These are phyloP conservation scores for Auricularia sp. DNA, from an alignment of 768 basidiomycete species.

Conservation along the genomic window DNA sequence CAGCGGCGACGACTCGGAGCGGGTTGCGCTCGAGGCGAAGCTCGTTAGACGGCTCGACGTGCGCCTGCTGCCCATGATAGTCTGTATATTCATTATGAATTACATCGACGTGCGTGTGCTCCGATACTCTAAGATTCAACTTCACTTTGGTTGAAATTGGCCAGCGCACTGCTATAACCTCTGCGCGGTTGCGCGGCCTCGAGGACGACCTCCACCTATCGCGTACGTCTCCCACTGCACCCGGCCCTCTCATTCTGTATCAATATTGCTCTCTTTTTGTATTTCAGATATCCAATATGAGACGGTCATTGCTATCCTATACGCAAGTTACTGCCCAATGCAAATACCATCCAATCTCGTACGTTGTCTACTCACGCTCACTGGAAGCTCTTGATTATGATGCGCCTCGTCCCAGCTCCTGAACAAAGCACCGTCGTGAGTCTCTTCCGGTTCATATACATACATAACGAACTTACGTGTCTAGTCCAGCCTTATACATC, in stretches of 20 bases:
- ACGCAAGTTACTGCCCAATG: slow-evolving; percentile 6
- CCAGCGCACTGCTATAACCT: slow-evolving; percentile 17
- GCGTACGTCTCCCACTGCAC: slow-evolving; percentile 13
- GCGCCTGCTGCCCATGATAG: slow-evolving; percentile 46
- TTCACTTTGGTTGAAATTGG: neutral
- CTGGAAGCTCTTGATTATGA: neutral
- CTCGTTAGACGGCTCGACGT: slow-evolving; percentile 49
- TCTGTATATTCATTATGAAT: slow-evolving; percentile 56
- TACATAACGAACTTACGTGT: neutral
- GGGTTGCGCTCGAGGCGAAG: slow-evolving; percentile 14
- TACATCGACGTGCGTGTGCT: slow-evolving; percentile 46
- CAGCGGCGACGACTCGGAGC: too few relatives aligned
- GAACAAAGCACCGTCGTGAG: slow-evolving; percentile 43
- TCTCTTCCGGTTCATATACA: neutral
- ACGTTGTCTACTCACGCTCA: neutral
- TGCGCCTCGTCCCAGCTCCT: slow-evolving; percentile 31
- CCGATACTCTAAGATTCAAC: neutral
- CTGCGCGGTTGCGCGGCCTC: slow-evolving; percentile 32
- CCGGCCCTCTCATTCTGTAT: neutral
- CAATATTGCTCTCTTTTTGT: neutral
- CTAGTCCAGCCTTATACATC: slow-evolving; percentile 54
- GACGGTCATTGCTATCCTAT: slow-evolving; percentile 4
- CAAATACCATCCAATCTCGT: slow-evolving; percentile 9
- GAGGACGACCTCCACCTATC: slow-evolving; percentile 28
- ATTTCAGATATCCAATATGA: neutral